Conservation (phyloP, 352 stramenopile genomes). For the Globisporangium carolinianum region DNA sequence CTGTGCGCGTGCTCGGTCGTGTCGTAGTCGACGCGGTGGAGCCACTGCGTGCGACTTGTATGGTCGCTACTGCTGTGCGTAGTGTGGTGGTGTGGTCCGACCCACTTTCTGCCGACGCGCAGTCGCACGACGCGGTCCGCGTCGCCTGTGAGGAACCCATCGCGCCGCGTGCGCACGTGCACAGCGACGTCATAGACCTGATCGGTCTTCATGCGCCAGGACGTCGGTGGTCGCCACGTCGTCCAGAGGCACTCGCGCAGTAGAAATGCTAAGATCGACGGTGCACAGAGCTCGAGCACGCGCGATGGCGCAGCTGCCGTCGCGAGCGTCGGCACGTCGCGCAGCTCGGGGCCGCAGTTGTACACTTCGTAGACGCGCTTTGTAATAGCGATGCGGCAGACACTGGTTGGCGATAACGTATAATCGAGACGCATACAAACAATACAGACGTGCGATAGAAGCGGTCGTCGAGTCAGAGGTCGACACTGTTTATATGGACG, state of each 20-base stretch:
- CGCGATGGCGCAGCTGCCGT: constrained; percentile 12
- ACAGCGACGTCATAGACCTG: constrained; percentile 59
- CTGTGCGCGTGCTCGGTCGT: constrained; percentile 20
- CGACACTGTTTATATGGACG: too few species aligned
- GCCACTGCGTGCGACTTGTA: constrained; percentile 30
- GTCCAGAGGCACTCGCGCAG: constrained; percentile 37
- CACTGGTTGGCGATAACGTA: constrained; percentile 16
- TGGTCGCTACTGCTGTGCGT: constrained; percentile 2
- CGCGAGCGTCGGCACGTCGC: constrained; percentile 35
- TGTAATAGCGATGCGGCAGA: constrained; percentile 37
- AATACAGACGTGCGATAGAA: too few species aligned
- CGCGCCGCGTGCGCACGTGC: constrained; percentile 25
- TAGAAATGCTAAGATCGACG: constrained; percentile 25
- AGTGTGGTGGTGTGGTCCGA: constrained; percentile 58
- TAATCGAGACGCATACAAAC: too few species aligned
- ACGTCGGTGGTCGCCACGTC: constrained; percentile 48
- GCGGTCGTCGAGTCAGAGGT: too few species aligned
- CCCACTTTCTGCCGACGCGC: constrained; percentile 55
- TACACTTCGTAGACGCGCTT: constrained; percentile 51
- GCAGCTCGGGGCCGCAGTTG: constrained; percentile 41
- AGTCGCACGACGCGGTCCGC: constrained; percentile 46
- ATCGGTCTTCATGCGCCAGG: constrained; percentile 59
- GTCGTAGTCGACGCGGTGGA: constrained; percentile 67
- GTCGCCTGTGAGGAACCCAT: constrained; percentile 45
- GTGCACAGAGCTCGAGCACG: constrained; percentile 29